Conservation (phyloP, 169 alveolate species). For the Plasmodium vivax region DNA sequence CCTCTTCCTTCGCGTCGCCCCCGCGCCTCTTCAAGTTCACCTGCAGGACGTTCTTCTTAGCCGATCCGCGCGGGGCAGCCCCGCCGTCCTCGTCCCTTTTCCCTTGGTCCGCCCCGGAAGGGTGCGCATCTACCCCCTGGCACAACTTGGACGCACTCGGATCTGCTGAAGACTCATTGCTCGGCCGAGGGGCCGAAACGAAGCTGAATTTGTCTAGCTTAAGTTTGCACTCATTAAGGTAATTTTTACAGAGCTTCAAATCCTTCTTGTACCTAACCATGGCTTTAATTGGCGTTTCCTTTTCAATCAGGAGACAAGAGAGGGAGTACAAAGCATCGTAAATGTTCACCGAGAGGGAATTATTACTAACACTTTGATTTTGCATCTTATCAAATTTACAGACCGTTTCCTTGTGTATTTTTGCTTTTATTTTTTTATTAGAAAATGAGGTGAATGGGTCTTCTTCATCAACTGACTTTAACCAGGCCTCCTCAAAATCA, state of each 20-base stretch:
- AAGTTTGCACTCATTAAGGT: conserved; percentile 30
- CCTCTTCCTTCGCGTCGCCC: neutral
- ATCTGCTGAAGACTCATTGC: neutral
- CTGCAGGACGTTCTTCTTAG: conserved; percentile 18
- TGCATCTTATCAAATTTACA: conserved; percentile 1
- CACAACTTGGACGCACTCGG: neutral
- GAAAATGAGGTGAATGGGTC: conserved; percentile 63
- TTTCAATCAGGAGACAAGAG: conserved; percentile 54
- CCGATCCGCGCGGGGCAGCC: neutral
- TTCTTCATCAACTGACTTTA: conserved; percentile 68
- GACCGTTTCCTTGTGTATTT: conserved; percentile 23
- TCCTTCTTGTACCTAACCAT: conserved; percentile 68
- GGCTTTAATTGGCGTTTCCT: conserved; percentile 70
- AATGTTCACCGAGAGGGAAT: conserved; percentile 16
- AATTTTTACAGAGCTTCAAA: conserved; percentile 37
- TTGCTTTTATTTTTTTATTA: conserved; percentile 8
- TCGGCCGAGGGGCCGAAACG: neutral
- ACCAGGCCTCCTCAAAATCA: conserved; percentile 70
- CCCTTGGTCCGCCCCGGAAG: neutral
- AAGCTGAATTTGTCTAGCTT: conserved; percentile 25
- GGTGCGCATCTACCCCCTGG: neutral
- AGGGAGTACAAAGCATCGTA: conserved; percentile 58
- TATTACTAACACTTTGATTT: conserved; percentile 3
- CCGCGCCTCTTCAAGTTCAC: conserved; percentile 4
- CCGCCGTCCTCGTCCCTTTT: neutral